Evolutionary conservation across 129 eudicot species (phyloP), one percentile per base, ranked within the genome.

Genomic region (Heracleum sosnowskyi): DNA sequence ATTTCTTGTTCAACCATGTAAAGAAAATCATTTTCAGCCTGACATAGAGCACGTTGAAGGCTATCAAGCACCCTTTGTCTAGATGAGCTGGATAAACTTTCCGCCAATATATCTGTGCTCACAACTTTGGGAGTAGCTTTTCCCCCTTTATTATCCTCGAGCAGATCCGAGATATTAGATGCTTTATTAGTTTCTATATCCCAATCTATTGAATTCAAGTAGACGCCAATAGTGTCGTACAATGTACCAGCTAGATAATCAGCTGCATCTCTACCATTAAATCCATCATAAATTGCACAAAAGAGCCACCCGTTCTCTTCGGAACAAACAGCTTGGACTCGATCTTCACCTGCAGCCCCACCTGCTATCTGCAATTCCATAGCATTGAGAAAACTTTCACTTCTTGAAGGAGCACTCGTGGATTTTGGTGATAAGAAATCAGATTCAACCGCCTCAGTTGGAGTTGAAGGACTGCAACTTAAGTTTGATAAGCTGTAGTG

Each of bases 281-380:
- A 94, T 5, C 98, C 98, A 76, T 94, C 98, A 80, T 89, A 94
- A 63, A 94, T 88, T 4, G 85, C 93, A 81, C 98, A 94, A 60
- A 94, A 94, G 18, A 94, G 87, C 93, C 93, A 94, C 35, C 96
- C 93, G n/a, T 94, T 92, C 47, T 94, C 98, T 83, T 94, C 98
- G 18, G 98, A 94, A 80, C 98, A 94, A 77, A 94, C 96, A 20
- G 98, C 92, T 75, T 89, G 98, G 69, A 94, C 97, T 74, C 98
- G 82, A 78, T 94, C 98, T 85, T 94, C 98, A 42, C 98, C 98
- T 11, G 98, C 98, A 9, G 98, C 97, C 18, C 98, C 98, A 40
- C 98, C 98, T 2, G 98, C 98, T 51, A 94, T 91, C 87, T 94
- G 91, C 26, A 94, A 84, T 80, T 94, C 98, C 71, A 78, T 77